Evolutionary conservation across 306 rosid species (phyloP).

Genomic region (Alnus rubra): DNA sequence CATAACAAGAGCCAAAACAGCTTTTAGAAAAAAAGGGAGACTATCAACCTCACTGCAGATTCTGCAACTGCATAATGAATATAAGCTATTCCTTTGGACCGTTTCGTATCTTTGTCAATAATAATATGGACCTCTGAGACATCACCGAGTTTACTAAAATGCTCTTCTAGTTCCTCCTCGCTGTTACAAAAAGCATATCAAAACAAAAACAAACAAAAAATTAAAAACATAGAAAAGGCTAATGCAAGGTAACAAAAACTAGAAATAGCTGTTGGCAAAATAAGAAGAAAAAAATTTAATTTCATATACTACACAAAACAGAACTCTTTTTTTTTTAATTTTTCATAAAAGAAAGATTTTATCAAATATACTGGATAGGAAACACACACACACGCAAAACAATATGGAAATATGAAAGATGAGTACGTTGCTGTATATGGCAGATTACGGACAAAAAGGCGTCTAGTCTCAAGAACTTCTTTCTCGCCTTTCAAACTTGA

Average conservation of each 20-base stretch:
- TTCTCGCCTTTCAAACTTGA: constrained; percentile 46
- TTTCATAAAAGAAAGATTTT: not conserved
- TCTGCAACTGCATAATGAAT: constrained; percentile 55
- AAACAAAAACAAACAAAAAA: not conserved
- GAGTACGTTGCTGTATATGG: constrained; percentile 72
- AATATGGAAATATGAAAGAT: constrained; percentile 12
- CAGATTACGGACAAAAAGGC: constrained; percentile 89
- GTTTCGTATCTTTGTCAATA: constrained; percentile 75
- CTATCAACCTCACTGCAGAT: constrained; percentile 58
- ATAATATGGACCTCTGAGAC: constrained; percentile 79
- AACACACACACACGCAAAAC: not conserved
- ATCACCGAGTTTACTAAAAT: constrained; percentile 62
- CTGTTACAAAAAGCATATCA: constrained; percentile 38
- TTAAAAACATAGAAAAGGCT: not conserved
- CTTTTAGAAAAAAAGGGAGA: constrained; percentile 9
- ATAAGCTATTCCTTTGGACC: constrained; percentile 77
- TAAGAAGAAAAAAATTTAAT: not conserved
- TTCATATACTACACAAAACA: not conserved
- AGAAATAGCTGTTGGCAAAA: not conserved
- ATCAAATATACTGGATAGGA: not conserved
- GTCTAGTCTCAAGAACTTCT: constrained; percentile 53
- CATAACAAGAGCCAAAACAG: not conserved
- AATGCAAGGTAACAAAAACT: not conserved
- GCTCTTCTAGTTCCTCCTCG: constrained; percentile 84
- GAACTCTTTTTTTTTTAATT: no score